These are phyloP conservation scores for Eucommia ulmoides DNA, from an alignment of 257 asterid species.

Conservation along the genomic window DNA sequence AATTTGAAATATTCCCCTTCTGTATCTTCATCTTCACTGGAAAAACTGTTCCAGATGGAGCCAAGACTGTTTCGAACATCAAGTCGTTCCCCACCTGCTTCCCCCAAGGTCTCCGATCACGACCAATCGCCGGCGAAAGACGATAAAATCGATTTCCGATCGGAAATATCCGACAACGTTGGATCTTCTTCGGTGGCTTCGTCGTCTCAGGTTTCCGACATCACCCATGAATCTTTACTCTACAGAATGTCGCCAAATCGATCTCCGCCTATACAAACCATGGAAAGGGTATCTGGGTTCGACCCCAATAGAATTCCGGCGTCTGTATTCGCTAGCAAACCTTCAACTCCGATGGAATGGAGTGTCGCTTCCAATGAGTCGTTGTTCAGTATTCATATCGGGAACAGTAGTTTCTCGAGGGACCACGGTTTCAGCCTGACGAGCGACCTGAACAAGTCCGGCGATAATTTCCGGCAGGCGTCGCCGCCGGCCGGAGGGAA, in stretches of 20 bases:
- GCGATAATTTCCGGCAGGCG: constrained; percentile 3
- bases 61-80: constrained; percentile 14
- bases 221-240: constrained; percentile 18
- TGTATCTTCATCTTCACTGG: constrained; percentile 21
- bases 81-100: constrained; percentile 9
- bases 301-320: constrained; percentile 33
- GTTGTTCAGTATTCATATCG: constrained; percentile 29
- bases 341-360: constrained; percentile 25
- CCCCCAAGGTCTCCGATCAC: constrained; percentile 7
- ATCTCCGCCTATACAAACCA: constrained; percentile 39
- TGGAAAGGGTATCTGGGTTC: constrained; percentile 29
- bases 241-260: constrained; percentile 17
- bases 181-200: constrained; percentile 20
- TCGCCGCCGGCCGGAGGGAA: constrained; percentile 11
- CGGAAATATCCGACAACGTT: constrained; percentile 16
- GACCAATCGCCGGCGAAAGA: constrained; percentile 4
- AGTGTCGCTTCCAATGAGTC: constrained; percentile 33
- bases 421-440: constrained; percentile 13
- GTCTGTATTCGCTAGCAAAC: constrained; percentile 16
- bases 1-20: constrained; percentile 26
- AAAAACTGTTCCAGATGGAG: constrained; percentile 19
- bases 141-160: constrained; percentile 10
- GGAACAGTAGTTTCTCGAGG: constrained; percentile 4
- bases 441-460: constrained; percentile 8
- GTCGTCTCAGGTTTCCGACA: constrained; percentile 28